Conservation (phyloP, 176 grass and related monocot genomes). For the Oryza officinalis region DNA sequence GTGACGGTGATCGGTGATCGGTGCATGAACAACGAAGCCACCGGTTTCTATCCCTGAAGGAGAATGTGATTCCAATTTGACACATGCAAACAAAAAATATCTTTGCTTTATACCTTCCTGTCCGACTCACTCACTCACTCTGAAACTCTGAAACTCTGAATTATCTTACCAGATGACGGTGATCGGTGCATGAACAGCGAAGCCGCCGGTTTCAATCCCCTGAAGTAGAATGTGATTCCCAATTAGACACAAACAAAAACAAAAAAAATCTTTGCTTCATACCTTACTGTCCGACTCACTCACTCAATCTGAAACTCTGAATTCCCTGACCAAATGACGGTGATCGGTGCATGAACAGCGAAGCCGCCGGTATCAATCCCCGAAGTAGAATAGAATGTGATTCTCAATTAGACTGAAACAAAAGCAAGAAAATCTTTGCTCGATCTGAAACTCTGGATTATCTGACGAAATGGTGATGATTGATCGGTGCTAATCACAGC, state of each 20-base stretch:
- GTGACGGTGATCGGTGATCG: too few relatives aligned
- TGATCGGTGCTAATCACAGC: slow-evolving; percentile 25
- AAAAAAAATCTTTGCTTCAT: slow-evolving; percentile 46
- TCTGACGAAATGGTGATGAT: not conserved
- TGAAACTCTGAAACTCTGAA: too few relatives aligned
- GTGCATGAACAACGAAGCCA: too few relatives aligned
- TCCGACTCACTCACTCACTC: not conserved
- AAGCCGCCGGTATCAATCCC: too few relatives aligned
- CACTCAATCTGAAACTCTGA: too few relatives aligned
- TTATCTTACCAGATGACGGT: not conserved
- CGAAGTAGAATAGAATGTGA: not conserved
- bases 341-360: too few relatives aligned
- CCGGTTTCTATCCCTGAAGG: too few relatives aligned
- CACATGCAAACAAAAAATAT: slow-evolving; percentile 24
- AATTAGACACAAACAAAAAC: not conserved
- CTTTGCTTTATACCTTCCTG: slow-evolving; percentile 33
- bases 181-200: too few relatives aligned
- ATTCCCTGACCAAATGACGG: not conserved
- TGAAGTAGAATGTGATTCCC: slow-evolving; percentile 24
- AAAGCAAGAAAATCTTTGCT: slow-evolving; percentile 21
- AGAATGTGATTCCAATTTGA: slow-evolving; percentile 38
- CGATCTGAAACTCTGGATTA: too few relatives aligned
- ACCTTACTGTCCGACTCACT: not conserved
- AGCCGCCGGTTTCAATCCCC: too few relatives aligned
- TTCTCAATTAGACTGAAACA: slow-evolving; percentile 8